Base-by-base conservation (phyloP, 208 protist species). In the Trypanosoma rangeli region DNA sequence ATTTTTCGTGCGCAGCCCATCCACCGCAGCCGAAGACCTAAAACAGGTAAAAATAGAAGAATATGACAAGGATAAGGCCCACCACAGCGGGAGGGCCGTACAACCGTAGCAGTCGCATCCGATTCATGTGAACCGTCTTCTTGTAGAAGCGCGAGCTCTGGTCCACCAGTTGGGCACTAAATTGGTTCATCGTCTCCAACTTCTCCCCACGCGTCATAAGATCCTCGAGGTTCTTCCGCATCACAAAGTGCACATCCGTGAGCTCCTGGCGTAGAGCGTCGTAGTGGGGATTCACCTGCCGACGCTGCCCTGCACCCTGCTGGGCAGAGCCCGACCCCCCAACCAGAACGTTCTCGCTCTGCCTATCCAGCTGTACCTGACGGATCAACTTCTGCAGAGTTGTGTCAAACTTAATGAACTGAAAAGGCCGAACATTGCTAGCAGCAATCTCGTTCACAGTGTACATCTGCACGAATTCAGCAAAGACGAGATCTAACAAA, bases 351-450 rank as follows among this genome's bases (percentile, higher is more conserved):
- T 81, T 73, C 29, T 87, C 84, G 15, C 73, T 72, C 12, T 74
- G 80, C 58, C 81, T 76, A 63, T 93, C 87, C 56, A 86, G 83
- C 69, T 94, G 89, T 15, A 88, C 81, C 13, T 78, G 74, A 13
- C 69, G 69, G 44, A 95, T 82, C n/a, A 85, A 87, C 62, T 81
- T 87, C 31, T 90, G 84, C 29, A 97, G 77, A n/a, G 76, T 82
- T 3, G 86, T 78, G 46, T 97, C 90, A 63, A 97, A 97, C 73
- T 92, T 89, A 61, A 94, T 95, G 64, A 94, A 97, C 56, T 97
- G 89, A 68, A 85, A 97, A 3, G 90, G 83, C 2, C 87, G 78
- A 42, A 96, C 70, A 70, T 77, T 82, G 5, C 62, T 62, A 0
- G 81, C 81, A 3, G 42, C 35, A 67, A 94, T 85, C 59, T 94